These are phyloP conservation scores for Blastomyces silverae DNA, from an alignment of 2,329 filamentous ascomycete species.

Conservation along the genomic window DNA sequence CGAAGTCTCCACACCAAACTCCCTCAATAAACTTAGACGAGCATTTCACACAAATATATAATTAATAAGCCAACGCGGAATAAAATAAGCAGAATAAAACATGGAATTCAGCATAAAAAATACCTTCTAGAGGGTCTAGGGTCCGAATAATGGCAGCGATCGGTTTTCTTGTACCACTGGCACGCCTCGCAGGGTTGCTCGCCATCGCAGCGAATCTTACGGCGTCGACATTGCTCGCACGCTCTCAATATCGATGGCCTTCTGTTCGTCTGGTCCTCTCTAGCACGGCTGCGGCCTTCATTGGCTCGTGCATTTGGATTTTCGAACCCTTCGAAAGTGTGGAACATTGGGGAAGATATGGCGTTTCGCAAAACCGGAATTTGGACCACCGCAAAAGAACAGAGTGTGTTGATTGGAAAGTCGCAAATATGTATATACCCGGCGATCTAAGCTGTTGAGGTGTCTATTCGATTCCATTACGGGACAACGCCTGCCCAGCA, in stretches of 20 bases:
- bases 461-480: not conserved
- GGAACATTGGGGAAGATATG: conserved; percentile 31
- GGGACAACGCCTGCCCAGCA: not conserved
- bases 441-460: not conserved
- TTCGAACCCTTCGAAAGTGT: conserved; percentile 40
- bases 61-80: no score
- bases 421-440: not conserved
- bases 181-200: conserved; percentile 76
- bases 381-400: not conserved
- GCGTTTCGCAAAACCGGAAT: not conserved
- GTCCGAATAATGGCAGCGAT: conserved; percentile 74
- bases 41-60: no score
- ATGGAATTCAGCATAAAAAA: conserved; percentile 27
- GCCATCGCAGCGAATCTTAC: conserved; percentile 79
- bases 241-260: conserved; percentile 45
- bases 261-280: conserved; percentile 33
- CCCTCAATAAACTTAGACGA: no score
- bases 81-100: no score
- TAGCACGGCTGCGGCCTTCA: conserved; percentile 26
- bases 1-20: no score
- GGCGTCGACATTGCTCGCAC: conserved; percentile 68
- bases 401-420: not conserved
- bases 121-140: conserved; percentile 73
- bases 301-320: conserved; percentile 30
- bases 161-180: conserved; percentile 70